Conservation (phyloP, 768 basidiomycete species). For the Suillus cothurnatus region DNA sequence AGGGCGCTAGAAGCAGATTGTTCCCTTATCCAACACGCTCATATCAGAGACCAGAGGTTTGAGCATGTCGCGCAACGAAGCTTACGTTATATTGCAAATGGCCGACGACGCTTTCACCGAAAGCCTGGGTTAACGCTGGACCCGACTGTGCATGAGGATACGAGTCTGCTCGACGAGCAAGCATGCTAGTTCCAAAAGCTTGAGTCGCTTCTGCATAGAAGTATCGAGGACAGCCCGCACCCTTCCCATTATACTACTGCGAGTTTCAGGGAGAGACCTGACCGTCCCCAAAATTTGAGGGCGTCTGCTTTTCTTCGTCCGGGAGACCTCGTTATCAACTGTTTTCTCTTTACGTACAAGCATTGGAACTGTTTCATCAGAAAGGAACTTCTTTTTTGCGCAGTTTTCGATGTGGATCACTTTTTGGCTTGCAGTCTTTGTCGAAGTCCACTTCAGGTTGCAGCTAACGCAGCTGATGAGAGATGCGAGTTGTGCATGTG, state of each 20-base stretch:
- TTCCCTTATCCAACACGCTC: not conserved
- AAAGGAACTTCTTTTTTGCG: constrained; percentile 58
- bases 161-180: constrained; percentile 19
- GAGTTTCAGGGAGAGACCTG: constrained; percentile 47
- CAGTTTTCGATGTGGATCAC: constrained; percentile 67
- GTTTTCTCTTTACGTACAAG: constrained; percentile 58
- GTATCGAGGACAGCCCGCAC: constrained; percentile 38
- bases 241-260: constrained; percentile 41
- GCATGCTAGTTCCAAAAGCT: constrained; percentile 34
- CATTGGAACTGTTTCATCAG: constrained; percentile 53
- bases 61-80: not conserved
- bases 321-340: constrained; percentile 46
- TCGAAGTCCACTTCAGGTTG: constrained; percentile 65
- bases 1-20: no score
- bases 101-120: constrained; percentile 42
- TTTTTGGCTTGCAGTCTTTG: constrained; percentile 67
- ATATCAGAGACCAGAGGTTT: constrained; percentile 1
- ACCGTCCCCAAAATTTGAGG: constrained; percentile 44
- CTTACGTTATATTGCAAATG: not conserved
- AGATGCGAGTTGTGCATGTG: constrained; percentile 47
- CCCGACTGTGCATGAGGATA: not conserved
- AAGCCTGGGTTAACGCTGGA: constrained; percentile 40
- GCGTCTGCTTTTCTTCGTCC: constrained; percentile 48
- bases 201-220: constrained; percentile 21
- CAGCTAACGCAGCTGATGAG: constrained; percentile 67